A percentile compares a stretch with the other conserved stretches of the same genome.
Conservation (phyloP, 352 stramenopile genomes). For the Peronospora destructor region DNA sequence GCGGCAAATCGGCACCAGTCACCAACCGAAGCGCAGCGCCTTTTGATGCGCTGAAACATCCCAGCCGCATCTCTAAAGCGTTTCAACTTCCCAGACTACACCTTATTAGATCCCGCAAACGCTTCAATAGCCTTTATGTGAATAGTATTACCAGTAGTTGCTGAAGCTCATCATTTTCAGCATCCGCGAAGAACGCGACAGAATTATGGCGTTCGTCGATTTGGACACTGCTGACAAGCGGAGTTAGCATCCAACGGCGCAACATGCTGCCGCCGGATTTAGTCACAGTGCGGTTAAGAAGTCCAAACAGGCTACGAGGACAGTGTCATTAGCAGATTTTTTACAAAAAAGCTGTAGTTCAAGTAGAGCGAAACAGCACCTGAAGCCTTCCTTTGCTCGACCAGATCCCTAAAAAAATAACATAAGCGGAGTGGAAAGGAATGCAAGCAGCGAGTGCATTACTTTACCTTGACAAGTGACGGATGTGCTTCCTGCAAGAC, state of each 20-base stretch:
- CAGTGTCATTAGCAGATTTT: conserved; percentile 2
- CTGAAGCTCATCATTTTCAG: conserved; percentile 52
- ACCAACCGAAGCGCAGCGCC: conserved; percentile 47
- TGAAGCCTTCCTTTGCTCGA: conserved; percentile 82
- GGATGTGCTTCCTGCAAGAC: conserved; percentile 62
- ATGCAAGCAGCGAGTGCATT: neutral
- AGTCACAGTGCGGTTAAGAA: conserved; percentile 77
- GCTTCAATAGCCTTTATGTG: neutral
- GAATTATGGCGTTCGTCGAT: conserved; percentile 54
- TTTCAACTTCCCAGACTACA: conserved; percentile 51
- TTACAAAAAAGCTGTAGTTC: neutral
- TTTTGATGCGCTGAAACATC: conserved; percentile 59
- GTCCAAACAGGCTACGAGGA: conserved; percentile 50
- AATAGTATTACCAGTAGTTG: conserved; percentile 41
- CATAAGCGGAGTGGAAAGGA: neutral
- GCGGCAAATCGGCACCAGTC: conserved; percentile 63
- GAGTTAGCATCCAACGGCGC: conserved; percentile 72
- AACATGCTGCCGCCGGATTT: conserved; percentile 55
- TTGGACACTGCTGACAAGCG: conserved; percentile 36
- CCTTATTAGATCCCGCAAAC: conserved; percentile 3
- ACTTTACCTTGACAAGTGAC: conserved; percentile 60
- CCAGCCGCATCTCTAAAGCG: conserved; percentile 54
- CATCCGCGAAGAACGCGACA: conserved; percentile 49
- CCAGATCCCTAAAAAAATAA: conserved; percentile 40
- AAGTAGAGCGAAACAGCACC: conserved; percentile 24